Base-by-base conservation (phyloP, 169 alveolate species). In the Hepatocystis sp. region DNA sequence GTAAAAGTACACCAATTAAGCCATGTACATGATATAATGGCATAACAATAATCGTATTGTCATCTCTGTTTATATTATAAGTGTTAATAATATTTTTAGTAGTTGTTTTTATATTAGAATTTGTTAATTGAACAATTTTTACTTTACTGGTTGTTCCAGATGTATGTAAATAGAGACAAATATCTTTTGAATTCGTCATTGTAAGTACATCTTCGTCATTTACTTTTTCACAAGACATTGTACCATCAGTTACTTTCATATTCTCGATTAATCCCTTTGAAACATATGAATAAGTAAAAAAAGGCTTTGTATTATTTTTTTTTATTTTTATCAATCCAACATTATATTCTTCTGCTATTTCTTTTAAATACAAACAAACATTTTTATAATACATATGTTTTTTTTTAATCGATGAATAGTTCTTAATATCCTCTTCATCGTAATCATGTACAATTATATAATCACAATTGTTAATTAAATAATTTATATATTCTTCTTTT, bases 11-110 rank as follows among this genome's bases (percentile, higher is more conserved):
- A 15, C 88, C 88, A 4, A 76, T 76, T n/a, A 76, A 52, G 21
- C 88, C 88, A 58, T 76, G 88, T 13, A 76, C 88, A 76, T 76
- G 88, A 44, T 58, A 76, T 15, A 76, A 63, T 5, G 88, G 88
- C 88, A 76, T 76, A 21, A 76, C 76, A 7, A 76, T 36, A 11
- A 76, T 42, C 19, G 88, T 76, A 27, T 76, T 76, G 51, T 76
- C 88, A n/a, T 76, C 56, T 42, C n/a, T 40, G 34, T 46, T 76
- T 51, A 76, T 32, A 40, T 64, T 28, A 46, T 76, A 76, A 2
- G 88, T 58, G 19, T 27, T 76, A 15, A 42, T 28, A 36, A 76
- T 76, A 58, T 76, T 76, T 10, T 0, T 36, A 8, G 58, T 76
- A 8, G 68, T 76, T 25, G 88, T 76, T 76, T 76, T 76, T 2